Base-by-base conservation (phyloP, 139 green algal genomes). In the Penium margaritaceum region DNA sequence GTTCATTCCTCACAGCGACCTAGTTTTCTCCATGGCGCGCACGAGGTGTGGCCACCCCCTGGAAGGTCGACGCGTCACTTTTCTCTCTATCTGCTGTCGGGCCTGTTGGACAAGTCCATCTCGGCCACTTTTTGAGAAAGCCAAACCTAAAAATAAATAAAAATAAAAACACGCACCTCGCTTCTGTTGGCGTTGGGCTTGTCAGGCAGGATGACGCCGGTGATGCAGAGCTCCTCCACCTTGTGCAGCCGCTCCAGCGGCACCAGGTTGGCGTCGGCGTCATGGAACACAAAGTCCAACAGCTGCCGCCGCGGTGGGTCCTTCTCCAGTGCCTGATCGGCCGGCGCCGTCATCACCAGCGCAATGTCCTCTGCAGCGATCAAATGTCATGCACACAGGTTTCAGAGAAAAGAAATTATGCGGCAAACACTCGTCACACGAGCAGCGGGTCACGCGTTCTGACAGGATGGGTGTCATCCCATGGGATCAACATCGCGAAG, bases 211-310 rank as follows among this genome's bases (percentile, higher is more conserved):
- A 60, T 60, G 51, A 60, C 51, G 51, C 0, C 51, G 4, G 51
- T 60, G 14, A 6, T 24, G 1, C 29, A 60, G 15, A 60, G 51
- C 1, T 24, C 51, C 1, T 60, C 51, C n/a, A 60, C 24, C 0
- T n/a, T 24, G 51, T 60, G 24, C 24, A 60, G 15, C 24, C n/a
- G 29, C 6, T 60, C 51, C 24, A 60, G 51, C 51, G 51, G 51
- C 51, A 60, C 14, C 24, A 60, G 15, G 14, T n/a, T 24, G 51
- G 24, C 51, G 21, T 60, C 51, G 6, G 51, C 21, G 51, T 60
- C 51, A 24, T 60, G 51, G 30, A 60, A 29, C 51, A 27, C 51
- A 24, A 60, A 60, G 51, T 60, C 51, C 51, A 60, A 24, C 51
- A 60, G 51, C 51, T 60, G 51, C 51, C 51, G 51, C 51, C 29